These are phyloP conservation scores for Bidens hawaiensis DNA, from an alignment of 140 eudicot species.

Conservation along the genomic window DNA sequence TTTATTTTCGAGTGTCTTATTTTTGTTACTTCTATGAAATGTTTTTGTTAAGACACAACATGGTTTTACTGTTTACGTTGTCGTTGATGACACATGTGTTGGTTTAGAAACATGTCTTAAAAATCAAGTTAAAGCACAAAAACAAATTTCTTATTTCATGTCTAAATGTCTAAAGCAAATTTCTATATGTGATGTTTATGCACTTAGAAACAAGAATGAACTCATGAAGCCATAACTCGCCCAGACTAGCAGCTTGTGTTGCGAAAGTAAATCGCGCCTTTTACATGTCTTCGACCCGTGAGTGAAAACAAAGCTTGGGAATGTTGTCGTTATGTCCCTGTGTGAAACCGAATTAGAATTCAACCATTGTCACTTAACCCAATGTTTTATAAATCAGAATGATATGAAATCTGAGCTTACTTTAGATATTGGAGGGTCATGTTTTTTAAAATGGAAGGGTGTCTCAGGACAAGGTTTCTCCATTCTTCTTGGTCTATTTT, in stretches of 20 bases:
- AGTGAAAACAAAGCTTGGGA: slow-evolving; percentile 91
- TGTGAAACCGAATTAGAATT: neutral
- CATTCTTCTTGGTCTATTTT: slow-evolving; percentile 95
- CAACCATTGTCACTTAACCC: no score
- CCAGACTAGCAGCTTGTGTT: neutral
- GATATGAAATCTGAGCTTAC: slow-evolving; percentile 33
- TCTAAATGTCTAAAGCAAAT: slow-evolving; percentile 11
- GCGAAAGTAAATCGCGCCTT: neutral
- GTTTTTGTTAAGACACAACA: neutral
- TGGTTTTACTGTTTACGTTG: no score
- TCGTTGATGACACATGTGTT: no score
- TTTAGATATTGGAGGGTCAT: slow-evolving; percentile 94
- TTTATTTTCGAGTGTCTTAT: neutral
- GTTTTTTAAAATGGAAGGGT: slow-evolving; percentile 86
- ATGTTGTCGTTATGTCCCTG: slow-evolving; percentile 89
- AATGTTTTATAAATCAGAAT: neutral
- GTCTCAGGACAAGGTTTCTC: slow-evolving; percentile 81
- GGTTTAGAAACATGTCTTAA: no score
- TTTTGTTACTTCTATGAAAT: slow-evolving; percentile 1
- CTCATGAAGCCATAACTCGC: slow-evolving; percentile 4
- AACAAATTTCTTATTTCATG: slow-evolving; percentile 24
- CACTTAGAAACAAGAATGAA: slow-evolving; percentile 1
- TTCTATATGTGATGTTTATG: slow-evolving; percentile 24
- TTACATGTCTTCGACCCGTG: slow-evolving; percentile 80
- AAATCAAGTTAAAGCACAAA: no score